phyloP scores from a whole-genome alignment of 1,284 basidiomycete species.

The Nidula niveotomentosa region DNA sequence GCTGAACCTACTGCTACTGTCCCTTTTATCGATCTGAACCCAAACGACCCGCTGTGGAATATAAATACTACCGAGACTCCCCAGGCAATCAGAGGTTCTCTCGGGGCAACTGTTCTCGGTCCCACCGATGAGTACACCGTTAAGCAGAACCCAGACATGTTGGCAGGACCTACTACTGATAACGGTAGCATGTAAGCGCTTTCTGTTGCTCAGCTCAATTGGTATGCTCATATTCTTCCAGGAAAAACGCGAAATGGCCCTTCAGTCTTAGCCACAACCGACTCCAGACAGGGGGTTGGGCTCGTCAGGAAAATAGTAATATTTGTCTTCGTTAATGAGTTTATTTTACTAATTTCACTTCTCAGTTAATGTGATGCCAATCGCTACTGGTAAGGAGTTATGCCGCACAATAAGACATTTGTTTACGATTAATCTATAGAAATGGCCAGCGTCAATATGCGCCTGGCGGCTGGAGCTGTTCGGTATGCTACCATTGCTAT shows the following conservation, averaged over 20 bases:
- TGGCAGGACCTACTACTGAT: slow-evolving; percentile 70
- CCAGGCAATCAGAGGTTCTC: slow-evolving; percentile 32
- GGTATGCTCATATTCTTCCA: slow-evolving; percentile 14
- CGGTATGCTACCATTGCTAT: slow-evolving; percentile 25
- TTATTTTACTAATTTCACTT: slow-evolving; percentile 2
- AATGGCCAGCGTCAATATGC: slow-evolving; percentile 50
- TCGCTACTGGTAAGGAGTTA: slow-evolving; percentile 47
- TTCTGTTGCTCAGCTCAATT: background rate
- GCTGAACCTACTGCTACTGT: slow-evolving; percentile 12
- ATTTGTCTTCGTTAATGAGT: background rate
- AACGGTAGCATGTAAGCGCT: slow-evolving; percentile 55
- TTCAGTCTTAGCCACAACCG: slow-evolving; percentile 70
- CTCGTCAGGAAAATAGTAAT: slow-evolving; percentile 65
- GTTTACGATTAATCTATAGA: slow-evolving; percentile 10
- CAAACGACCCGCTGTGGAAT: slow-evolving; percentile 46
- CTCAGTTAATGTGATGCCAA: slow-evolving; percentile 57
- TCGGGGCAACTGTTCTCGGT: slow-evolving; percentile 55
- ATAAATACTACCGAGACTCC: slow-evolving; percentile 19
- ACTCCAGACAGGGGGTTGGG: slow-evolving; percentile 73
- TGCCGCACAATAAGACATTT: background rate
- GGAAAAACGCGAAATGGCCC: slow-evolving; percentile 69
- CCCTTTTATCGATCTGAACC: slow-evolving; percentile 43
- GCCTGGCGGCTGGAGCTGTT: slow-evolving; percentile 51
- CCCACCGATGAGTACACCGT: slow-evolving; percentile 54
- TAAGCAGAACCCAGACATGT: slow-evolving; percentile 57